Conservation (phyloP, 2,329 filamentous ascomycete genomes). For the Hymenoscyphus fructigenus region DNA sequence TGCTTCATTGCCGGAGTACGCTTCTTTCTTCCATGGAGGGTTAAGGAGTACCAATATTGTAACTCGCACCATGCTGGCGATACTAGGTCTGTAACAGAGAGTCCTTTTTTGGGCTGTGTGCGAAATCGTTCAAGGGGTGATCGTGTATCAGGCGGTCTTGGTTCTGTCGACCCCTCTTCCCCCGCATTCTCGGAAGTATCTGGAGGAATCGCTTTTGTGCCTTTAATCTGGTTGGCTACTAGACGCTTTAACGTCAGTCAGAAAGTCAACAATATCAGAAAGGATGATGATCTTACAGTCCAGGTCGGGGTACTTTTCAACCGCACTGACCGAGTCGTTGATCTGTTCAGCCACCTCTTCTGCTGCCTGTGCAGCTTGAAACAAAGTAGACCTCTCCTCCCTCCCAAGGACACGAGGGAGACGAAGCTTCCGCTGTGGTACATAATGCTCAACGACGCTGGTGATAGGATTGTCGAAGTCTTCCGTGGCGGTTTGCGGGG, state of each 20-base stretch:
- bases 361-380: conserved; percentile 33
- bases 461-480: conserved; percentile 28
- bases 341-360: conserved; percentile 31
- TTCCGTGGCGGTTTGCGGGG: conserved; percentile 38
- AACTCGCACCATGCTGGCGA: conserved; percentile 94
- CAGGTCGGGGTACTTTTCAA: conserved; percentile 44
- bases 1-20: conserved; percentile 80
- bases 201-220: background rate
- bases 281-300: conserved; percentile 46
- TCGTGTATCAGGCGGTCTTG: conserved; percentile 43
- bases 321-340: conserved; percentile 28
- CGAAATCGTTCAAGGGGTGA: conserved; percentile 78
- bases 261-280: conserved; percentile 35
- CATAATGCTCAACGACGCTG: conserved; percentile 36
- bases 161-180: conserved; percentile 8
- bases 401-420: conserved; percentile 43
- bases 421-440: conserved; percentile 35
- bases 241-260: conserved; percentile 64
- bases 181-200: background rate
- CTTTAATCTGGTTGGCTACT: conserved; percentile 49
- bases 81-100: conserved; percentile 85
- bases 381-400: conserved; percentile 33
- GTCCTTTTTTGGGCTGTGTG: conserved; percentile 69
- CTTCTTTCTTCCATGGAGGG: conserved; percentile 71
- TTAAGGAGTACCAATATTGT: conserved; percentile 87